phyloP scores from a whole-genome alignment of 331 rosid genomes.

The Spiraea crenata region DNA sequence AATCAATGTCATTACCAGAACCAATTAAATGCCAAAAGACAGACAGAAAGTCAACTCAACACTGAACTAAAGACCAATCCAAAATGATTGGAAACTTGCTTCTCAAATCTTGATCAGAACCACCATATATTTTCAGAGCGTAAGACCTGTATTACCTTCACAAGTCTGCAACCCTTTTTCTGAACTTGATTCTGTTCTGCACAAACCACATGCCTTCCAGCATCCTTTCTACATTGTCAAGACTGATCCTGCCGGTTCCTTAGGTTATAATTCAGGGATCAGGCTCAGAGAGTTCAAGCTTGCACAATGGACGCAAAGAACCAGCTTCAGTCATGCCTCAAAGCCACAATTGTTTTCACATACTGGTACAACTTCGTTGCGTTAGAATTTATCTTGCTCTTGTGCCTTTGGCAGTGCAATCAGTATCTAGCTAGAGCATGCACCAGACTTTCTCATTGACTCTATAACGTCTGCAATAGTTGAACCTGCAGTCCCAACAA shows the following conservation, averaged over 20 bases:
- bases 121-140: neutral
- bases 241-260: neutral
- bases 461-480: slow-evolving; percentile 87
- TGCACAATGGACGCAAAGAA: neutral
- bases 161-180: neutral
- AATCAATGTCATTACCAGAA: neutral
- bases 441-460: slow-evolving; percentile 58
- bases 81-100: neutral
- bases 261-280: slow-evolving; percentile 14
- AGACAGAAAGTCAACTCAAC: neutral
- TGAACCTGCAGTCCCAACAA: slow-evolving; percentile 89
- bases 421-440: slow-evolving; percentile 33
- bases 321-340: neutral
- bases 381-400: slow-evolving; percentile 1
- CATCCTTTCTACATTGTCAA: neutral
- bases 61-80: neutral
- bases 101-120: slow-evolving; percentile 1
- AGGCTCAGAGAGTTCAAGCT: slow-evolving; percentile 6
- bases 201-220: neutral
- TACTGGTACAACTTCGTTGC: neutral
- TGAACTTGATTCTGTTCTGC: neutral
- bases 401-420: slow-evolving; percentile 18
- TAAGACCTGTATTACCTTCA: neutral
- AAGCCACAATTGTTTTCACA: slow-evolving; percentile 1
- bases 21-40: neutral